These are phyloP conservation scores for Talaromyces albobiverticillius DNA, from an alignment of 2,329 filamentous ascomycete species.

Conservation along the genomic window DNA sequence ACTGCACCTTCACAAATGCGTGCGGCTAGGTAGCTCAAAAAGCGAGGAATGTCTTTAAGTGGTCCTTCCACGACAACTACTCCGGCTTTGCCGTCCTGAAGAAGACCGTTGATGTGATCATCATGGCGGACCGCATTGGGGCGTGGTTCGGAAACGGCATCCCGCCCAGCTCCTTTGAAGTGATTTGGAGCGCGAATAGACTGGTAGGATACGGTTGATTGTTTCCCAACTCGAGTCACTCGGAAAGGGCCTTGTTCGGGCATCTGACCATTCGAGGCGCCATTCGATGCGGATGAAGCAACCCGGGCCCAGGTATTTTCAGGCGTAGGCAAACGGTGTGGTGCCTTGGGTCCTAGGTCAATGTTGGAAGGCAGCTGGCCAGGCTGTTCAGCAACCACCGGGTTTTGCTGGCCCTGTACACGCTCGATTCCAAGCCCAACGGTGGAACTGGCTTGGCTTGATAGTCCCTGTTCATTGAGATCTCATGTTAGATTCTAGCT, in stretches of 20 bases:
- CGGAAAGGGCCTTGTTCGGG: neutral
- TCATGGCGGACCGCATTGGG: neutral
- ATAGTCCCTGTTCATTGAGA: too few relatives aligned
- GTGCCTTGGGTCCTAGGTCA: neutral
- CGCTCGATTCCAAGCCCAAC: neutral
- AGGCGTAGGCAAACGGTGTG: neutral
- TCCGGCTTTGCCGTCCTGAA: slow-evolving; percentile 27
- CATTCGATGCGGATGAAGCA: neutral
- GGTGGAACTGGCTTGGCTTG: neutral
- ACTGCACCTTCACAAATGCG: slow-evolving; percentile 39
- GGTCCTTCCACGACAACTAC: slow-evolving; percentile 25
- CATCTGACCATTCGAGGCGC: neutral
- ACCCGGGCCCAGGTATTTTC: slow-evolving; percentile 2
- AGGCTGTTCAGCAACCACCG: neutral
- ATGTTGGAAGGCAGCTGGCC: neutral
- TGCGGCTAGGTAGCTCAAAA: slow-evolving; percentile 31
- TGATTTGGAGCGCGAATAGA: neutral
- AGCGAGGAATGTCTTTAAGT: slow-evolving; percentile 19
- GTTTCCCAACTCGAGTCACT: neutral
- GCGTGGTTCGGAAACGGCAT: too few relatives aligned
- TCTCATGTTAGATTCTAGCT: neutral
- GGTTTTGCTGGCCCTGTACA: neutral
- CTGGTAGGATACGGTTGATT: neutral
- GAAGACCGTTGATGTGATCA: slow-evolving; percentile 13
- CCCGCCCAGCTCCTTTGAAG: neutral